phyloP scores from a whole-genome alignment of 805 yeast species.

The Tetrapisispora pingtungensis region DNA sequence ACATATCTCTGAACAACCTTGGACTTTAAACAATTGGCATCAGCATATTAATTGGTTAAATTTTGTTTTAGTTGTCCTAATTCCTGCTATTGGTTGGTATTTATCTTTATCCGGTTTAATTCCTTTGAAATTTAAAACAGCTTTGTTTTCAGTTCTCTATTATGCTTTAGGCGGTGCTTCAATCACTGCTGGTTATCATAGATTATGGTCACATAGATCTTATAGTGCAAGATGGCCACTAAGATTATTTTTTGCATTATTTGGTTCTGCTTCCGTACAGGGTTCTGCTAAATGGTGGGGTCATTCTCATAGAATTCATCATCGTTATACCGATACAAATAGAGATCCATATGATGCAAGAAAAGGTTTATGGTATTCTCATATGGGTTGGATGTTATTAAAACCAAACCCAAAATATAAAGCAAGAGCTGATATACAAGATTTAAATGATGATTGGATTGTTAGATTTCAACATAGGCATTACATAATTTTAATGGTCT shows the following conservation, averaged over 20 bases:
- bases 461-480: constrained; percentile 77
- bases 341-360: constrained; percentile 86
- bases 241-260: constrained; percentile 56
- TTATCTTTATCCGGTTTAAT: constrained; percentile 33
- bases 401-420: constrained; percentile 74
- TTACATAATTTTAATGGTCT: constrained; percentile 50
- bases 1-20: constrained; percentile 71
- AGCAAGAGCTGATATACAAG: constrained; percentile 75
- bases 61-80: constrained; percentile 47
- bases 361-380: constrained; percentile 74
- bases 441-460: constrained; percentile 67
- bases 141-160: constrained; percentile 38
- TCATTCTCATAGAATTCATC: constrained; percentile 77
- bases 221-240: constrained; percentile 54
- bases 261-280: constrained; percentile 76
- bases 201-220: constrained; percentile 70
- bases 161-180: constrained; percentile 60
- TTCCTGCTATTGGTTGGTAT: constrained; percentile 48
- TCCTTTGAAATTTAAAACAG: constrained; percentile 41
- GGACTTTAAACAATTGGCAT: constrained; percentile 66
- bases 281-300: constrained; percentile 90
- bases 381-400: constrained; percentile 77
- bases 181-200: constrained; percentile 77
- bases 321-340: constrained; percentile 72
- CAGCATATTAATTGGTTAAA: constrained; percentile 74